phyloP scores from a whole-genome alignment of 805 yeast species.

The Limtongozyma cylindracea region DNA sequence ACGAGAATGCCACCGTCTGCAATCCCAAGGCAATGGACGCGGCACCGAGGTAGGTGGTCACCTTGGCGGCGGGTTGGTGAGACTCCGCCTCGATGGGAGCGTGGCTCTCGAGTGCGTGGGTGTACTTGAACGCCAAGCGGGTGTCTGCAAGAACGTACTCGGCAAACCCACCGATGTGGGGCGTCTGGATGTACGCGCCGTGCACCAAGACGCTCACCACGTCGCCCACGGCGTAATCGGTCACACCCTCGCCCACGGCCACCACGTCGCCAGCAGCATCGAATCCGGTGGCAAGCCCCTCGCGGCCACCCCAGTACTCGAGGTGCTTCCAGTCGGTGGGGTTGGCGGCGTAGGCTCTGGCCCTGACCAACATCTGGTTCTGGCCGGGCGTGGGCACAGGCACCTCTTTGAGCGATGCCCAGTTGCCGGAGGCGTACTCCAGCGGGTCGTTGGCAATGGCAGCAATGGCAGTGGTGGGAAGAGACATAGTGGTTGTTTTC shows the following conservation, averaged over 20 bases:
- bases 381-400: no score
- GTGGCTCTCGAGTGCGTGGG: no score
- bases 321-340: conserved; percentile 55
- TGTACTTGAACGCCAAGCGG: conserved; percentile 9
- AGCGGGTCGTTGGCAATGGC: no score
- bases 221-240: conserved; percentile 19
- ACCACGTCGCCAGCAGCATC: conserved; percentile 35
- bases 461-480: no score
- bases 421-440: no score
- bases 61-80: conserved; percentile 10
- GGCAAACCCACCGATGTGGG: conserved; percentile 40
- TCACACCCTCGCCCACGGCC: conserved; percentile 19
- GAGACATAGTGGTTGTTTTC: no score
- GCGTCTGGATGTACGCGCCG: conserved; percentile 21
- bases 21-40: conserved; percentile 29
- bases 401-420: no score
- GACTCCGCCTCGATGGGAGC: no score
- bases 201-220: conserved; percentile 24
- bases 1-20: conserved; percentile 19
- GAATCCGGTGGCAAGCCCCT: conserved; percentile 30
- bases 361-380: conserved; percentile 20
- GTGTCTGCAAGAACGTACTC: conserved; percentile 20
- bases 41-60: conserved; percentile 35
- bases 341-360: conserved; percentile 29
- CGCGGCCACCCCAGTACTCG: conserved; percentile 10